phyloP scores from a whole-genome alignment of 2,329 filamentous ascomycete species.

The Penicillium nordicum region DNA sequence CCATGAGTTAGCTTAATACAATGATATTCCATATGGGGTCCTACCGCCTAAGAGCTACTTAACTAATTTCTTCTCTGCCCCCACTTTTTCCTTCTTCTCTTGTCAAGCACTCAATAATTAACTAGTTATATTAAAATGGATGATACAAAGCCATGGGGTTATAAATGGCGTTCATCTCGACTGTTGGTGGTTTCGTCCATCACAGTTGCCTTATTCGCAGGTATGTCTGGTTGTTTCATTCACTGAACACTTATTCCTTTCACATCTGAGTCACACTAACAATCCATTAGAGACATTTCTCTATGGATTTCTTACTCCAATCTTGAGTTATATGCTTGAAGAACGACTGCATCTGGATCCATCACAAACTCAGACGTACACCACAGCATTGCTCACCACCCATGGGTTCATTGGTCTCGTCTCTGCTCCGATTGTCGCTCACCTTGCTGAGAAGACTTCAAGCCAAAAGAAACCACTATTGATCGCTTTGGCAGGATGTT shows the following conservation, averaged over 20 bases:
- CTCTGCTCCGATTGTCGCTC: conserved; percentile 11
- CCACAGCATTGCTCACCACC: conserved; percentile 14
- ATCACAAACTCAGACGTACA: conserved; percentile 15
- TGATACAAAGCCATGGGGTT: conserved; percentile 8
- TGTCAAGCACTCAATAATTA: not conserved
- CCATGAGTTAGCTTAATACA: not conserved
- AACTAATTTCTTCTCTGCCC: not conserved
- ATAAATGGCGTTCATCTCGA: conserved; percentile 10
- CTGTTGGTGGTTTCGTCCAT: conserved; percentile 7
- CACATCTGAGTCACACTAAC: not conserved
- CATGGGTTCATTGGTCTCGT: conserved; percentile 18
- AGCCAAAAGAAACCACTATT: conserved; percentile 25
- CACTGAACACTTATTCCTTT: not conserved
- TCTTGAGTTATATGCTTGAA: conserved; percentile 24
- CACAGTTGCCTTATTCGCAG: conserved; percentile 11
- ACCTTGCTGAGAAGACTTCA: conserved; percentile 26
- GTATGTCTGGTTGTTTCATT: not conserved
- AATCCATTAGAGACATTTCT: conserved; percentile 20
- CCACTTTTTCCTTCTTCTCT: conserved; percentile 2
- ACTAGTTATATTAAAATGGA: not conserved
- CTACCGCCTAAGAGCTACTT: not conserved
- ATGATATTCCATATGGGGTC: not conserved
- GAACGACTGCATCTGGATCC: conserved; percentile 18
- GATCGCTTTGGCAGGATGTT: conserved; percentile 22
- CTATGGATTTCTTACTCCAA: conserved; percentile 24